Evolutionary conservation across 73 alveolate species (phyloP), one percentile per base, ranked within the genome.

Genomic region (Paramecium sexaurelia): DNA sequence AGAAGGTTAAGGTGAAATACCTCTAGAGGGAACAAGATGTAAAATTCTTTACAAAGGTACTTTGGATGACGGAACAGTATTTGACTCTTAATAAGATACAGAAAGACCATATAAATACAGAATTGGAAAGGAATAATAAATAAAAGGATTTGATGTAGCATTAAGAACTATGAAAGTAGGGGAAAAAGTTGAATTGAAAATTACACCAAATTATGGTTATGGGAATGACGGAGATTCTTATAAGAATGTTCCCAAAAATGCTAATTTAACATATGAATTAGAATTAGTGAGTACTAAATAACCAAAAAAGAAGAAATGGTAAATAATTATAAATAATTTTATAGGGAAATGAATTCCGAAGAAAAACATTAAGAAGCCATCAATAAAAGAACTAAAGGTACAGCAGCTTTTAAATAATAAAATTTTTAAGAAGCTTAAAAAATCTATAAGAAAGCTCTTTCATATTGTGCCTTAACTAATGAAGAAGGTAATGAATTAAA

Each of bases 321-420:
- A 32, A 10, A 7, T 51, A 20, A 61, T 11, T 8, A 22, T 61
- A 26, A 26, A 26, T 26, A 11, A 11, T 29, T 13, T 0, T 24
- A 26, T 61, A 61, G 90, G 68, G 90, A 78, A 32, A 78, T 78
- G 90, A 39, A 39, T 22, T 27, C 89, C 68, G 96, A 96, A 27
- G 99, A 97, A 91, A 94, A 95, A 84, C 87, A 95, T 55, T 92
- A 94, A 73, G 94, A 84, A 40, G 99, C 98, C 4, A 91, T 92
- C 27, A 95, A 91, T 67, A 55, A 85, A 55, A 97, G 97, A 92
- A 98, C 96, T 26, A 98, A 96, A 83, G 99, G 99, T 8, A 96
- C 95, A 41, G 93, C 94, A 17, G 92, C 91, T 66, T 97, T 94
- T 67, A 98, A 96, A 85, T 15, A 13, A 29, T 36, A 56, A 20